Evolutionary conservation across 1,284 basidiomycete genomes (phyloP), one percentile per base, ranked within the genome.

Genomic region (Cryptococcus sp.): DNA sequence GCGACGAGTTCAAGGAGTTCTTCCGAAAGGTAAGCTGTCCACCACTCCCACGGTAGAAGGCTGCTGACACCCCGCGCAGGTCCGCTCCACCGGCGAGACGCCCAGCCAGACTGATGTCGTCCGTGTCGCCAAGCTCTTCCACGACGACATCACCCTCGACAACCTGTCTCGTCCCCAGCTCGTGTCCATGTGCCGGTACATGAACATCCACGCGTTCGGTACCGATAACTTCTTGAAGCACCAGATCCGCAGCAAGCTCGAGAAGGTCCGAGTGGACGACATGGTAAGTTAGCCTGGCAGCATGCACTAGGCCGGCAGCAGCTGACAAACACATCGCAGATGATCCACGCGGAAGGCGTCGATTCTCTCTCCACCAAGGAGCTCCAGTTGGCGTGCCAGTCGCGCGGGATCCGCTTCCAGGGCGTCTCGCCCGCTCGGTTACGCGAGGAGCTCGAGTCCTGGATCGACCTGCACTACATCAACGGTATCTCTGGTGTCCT

Each of bases 151-250:
- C 59, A 97, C 95, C 0, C 84, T 99, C 56, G 96, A 98, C 82
- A 99, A 99, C 77, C 82, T 99, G 60, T 93, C 93, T 3, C 87
- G 95, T 35, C 94, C 96, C 23, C 95, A 99, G 78, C 84, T 99
- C 16, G 93, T 97, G 40, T 95, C 91, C 2, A 95, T 96, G 87
- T 97, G 88, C 69, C 84, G 91, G 54, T 97, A 96, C 77, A 97
- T 98, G 93, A 92, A 90, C 65, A 85, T 98, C 72, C 92, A 98
- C 78, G 95, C 95, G 2, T 99, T 98, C 70, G 95, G 95, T 45
- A 98, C 96, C 38, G 95, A 99, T 78, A 98, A 98, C 79, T 98
- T 97, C 80, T 82, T 99, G 46, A 89, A 95, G 54, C 93, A 93
- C 57, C 87, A 91, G 59, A 92, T 99, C 73, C 88, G 92, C 43